Evolutionary conservation across 139 green algal species (phyloP), one percentile per base, ranked within the genome.

Genomic region (Chlorella sp.): DNA sequence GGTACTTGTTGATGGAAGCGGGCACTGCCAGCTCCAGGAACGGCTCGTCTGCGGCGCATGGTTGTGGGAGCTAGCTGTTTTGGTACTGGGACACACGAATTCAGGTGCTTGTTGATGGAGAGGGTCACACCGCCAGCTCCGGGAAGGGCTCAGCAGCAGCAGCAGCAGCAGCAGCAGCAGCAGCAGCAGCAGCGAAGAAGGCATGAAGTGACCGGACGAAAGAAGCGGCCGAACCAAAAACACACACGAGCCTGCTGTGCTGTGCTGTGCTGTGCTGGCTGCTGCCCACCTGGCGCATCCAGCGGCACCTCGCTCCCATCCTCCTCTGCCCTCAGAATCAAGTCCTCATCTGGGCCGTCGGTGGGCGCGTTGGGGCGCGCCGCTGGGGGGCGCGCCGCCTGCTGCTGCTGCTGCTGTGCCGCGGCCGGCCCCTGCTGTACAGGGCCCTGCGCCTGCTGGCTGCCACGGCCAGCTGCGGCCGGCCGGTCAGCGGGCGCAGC

Each of bases 1-100:
- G 83, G 69, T 86, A 89, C 40, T 72, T 76, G 78, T 91, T 91
- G 73, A 94, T 91, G 69, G 62, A 58, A n/a, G 67, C 83, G 3
- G 92, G 91, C 62, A 94, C 91, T 2, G 24, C 44, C 40, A 84
- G 26, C 28, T 82, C 74, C 36, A 84, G 44, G 30, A 62, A 82
- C 11, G 56, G 58, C 13, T 76, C 73, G 1, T 77, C 81, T 79
- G 69, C 51, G 19, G 32, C 34, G 64, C 28, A n/a, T 36, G 3
- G 64, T 40, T 26, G 64, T 36, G 64, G 28, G 64, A 70, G 19
- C 26, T 13, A 2, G 64, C n/a, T n/a, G n/a, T n/a, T n/a, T n/a
- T n/a, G n/a, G n/a, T n/a, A n/a, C n/a, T n/a, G n/a, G n/a, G n/a
- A n/a, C n/a, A n/a, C n/a, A n/a, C n/a, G n/a, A n/a, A n/a, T n/a